phyloP scores from a whole-genome alignment of 805 yeast species.

The Yamadazyma nakazawae region DNA sequence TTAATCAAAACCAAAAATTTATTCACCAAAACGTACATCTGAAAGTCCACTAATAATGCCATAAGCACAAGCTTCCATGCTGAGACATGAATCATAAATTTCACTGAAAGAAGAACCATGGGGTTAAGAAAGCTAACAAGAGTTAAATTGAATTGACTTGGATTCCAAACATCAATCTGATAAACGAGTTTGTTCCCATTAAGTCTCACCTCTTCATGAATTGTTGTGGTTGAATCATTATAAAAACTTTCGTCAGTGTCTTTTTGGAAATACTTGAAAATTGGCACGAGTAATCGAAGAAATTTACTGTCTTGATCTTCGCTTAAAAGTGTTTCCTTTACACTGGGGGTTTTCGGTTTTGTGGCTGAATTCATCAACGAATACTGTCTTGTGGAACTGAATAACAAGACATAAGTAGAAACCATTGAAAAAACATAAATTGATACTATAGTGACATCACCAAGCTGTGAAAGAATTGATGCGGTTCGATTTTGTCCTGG shows the following conservation, averaged over 20 bases:
- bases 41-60: conserved; percentile 20
- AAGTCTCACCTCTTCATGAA: conserved; percentile 15
- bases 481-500: background rate
- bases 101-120: conserved; percentile 41
- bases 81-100: conserved; percentile 26
- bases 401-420: conserved; percentile 14
- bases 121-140: conserved; percentile 61
- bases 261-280: conserved; percentile 6
- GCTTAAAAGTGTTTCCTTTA: conserved; percentile 13
- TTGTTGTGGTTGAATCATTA: conserved; percentile 20
- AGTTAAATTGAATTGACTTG: conserved; percentile 53
- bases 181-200: conserved; percentile 39
- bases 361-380: conserved; percentile 27
- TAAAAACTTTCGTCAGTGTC: conserved; percentile 16
- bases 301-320: background rate
- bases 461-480: background rate
- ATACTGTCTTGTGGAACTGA: conserved; percentile 24
- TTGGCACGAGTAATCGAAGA: background rate
- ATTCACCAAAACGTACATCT: conserved; percentile 38
- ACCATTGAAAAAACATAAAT: conserved; percentile 16
- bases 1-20: conserved; percentile 47
- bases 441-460: background rate
- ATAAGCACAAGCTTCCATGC: conserved; percentile 31
- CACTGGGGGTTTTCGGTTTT: conserved; percentile 25
- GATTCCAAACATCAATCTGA: conserved; percentile 65